These are phyloP conservation scores for Rhodotorula babjevae DNA, from an alignment of 768 basidiomycete genomes.

Conservation along the genomic window DNA sequence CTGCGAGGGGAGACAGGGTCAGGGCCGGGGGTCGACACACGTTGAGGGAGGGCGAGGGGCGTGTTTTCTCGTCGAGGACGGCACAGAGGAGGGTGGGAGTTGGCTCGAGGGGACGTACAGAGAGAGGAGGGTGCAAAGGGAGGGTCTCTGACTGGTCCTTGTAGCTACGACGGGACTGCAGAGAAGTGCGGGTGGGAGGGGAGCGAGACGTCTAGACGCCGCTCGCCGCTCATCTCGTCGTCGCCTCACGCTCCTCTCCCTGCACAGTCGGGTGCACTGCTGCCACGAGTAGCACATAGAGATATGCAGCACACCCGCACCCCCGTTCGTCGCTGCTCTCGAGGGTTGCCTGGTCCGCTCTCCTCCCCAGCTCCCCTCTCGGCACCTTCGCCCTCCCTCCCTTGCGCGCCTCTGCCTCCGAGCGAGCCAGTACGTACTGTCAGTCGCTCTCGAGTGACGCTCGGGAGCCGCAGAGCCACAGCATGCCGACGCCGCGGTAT, in stretches of 20 bases:
- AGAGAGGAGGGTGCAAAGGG: neutral
- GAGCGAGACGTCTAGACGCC: too few species aligned
- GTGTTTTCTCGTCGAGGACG: neutral
- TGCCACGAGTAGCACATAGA: too few species aligned
- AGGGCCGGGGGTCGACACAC: neutral
- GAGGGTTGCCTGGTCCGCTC: too few species aligned
- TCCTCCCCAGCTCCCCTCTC: too few species aligned
- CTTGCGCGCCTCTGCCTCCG: too few species aligned
- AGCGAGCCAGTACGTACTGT: neutral
- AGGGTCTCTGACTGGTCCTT: conserved; percentile 27
- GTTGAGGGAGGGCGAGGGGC: neutral
- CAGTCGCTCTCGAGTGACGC: neutral
- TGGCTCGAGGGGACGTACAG: neutral
- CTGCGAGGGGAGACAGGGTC: neutral
- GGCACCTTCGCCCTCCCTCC: too few species aligned
- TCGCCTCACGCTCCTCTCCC: too few species aligned
- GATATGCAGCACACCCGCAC: too few species aligned
- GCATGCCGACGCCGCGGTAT: too few species aligned
- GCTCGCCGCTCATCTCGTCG: too few species aligned
- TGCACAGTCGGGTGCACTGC: too few species aligned
- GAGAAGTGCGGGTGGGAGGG: conserved; percentile 9
- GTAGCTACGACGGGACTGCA: conserved; percentile 34
- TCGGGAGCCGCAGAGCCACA: neutral
- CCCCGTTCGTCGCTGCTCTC: too few species aligned
- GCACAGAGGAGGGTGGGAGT: neutral